These are phyloP conservation scores for Trichoderma sp. DNA, from an alignment of 2,329 filamentous ascomycete species.

Conservation along the genomic window DNA sequence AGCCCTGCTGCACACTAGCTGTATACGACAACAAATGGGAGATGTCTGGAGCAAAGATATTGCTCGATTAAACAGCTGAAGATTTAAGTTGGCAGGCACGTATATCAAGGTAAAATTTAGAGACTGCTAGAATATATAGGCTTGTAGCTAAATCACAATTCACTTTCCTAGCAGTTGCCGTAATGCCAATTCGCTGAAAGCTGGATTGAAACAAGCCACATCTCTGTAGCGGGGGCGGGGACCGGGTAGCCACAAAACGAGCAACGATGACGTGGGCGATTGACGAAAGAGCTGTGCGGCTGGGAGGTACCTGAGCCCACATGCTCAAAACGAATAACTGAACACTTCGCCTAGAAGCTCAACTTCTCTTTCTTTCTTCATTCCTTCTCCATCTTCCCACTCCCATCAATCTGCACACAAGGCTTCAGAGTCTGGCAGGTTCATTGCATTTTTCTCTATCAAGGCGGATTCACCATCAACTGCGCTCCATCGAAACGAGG, in stretches of 20 bases:
- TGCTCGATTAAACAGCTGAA: not conserved
- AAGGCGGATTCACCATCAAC: not conserved
- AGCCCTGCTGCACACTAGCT: not conserved
- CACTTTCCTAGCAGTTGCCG: not conserved
- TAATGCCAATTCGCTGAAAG: not conserved
- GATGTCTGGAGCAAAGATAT: not conserved
- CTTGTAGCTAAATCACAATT: not conserved
- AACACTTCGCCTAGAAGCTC: conserved; percentile 14
- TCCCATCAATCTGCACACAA: not conserved
- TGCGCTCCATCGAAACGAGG: not conserved
- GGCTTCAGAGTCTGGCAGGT: not conserved
- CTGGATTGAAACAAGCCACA: conserved; percentile 24
- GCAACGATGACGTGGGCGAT: conserved; percentile 44
- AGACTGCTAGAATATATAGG: not conserved
- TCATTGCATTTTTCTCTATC: not conserved
- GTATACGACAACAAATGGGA: not conserved
- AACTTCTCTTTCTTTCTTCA: not conserved
- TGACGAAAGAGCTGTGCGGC: conserved; percentile 28
- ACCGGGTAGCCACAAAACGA: conserved; percentile 36
- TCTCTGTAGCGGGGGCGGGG: conserved; percentile 33
- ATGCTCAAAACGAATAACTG: conserved; percentile 4
- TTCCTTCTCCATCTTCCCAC: not conserved
- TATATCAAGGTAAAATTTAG: not conserved
- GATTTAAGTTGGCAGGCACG: not conserved
- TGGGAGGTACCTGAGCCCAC: conserved; percentile 24